Conservation (phyloP, 2,329 filamentous ascomycete species). For the Fusarium nisikadoi region DNA sequence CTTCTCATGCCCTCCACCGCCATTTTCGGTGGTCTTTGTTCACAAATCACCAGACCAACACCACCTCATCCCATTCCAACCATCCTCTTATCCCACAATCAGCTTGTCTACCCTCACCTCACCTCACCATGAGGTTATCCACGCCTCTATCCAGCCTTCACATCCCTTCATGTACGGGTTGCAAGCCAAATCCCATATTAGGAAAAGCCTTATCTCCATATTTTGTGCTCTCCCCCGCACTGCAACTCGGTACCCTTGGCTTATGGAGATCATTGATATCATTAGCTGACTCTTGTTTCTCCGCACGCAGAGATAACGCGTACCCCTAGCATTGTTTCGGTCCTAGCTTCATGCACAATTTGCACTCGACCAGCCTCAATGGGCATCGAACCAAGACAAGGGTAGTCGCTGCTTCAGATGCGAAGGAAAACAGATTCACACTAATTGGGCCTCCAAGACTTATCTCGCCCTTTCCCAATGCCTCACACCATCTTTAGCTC, state of each 20-base stretch:
- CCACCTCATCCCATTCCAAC: background rate
- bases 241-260: constrained; percentile 6
- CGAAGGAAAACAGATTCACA: background rate
- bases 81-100: constrained; percentile 7
- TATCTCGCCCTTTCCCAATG: constrained; percentile 23
- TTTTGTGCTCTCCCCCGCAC: constrained; percentile 26
- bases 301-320: constrained; percentile 34
- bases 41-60: constrained; percentile 8
- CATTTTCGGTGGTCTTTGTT: background rate
- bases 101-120: constrained; percentile 2
- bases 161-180: constrained; percentile 37
- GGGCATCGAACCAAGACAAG: constrained; percentile 24
- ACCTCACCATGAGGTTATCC: constrained; percentile 19
- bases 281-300: constrained; percentile 14
- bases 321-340: background rate
- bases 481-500: constrained; percentile 17
- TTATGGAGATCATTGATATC: constrained; percentile 27
- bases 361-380: constrained; percentile 32
- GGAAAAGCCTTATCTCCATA: constrained; percentile 33
- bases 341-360: constrained; percentile 37
- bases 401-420: constrained; percentile 1
- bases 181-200: constrained; percentile 25
- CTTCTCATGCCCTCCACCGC: background rate
- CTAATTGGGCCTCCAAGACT: constrained; percentile 2
- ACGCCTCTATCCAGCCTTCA: constrained; percentile 17